Evolutionary conservation across 2,329 filamentous ascomycete genomes (phyloP).

Genomic region (Clonostachys chloroleuca): DNA sequence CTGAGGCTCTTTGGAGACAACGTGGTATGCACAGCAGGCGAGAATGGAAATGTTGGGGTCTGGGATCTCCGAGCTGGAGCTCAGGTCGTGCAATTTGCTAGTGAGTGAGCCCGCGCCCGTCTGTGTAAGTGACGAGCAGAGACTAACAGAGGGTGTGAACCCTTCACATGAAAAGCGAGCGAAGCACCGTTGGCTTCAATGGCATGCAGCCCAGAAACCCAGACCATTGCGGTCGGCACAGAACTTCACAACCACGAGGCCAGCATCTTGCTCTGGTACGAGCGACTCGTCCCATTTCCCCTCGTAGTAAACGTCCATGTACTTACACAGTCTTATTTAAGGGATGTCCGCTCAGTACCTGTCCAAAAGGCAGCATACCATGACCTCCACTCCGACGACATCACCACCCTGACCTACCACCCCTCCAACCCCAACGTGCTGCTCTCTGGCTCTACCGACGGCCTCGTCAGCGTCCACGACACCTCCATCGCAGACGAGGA

Average conservation of each 20-base stretch:
- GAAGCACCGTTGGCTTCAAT: conserved; percentile 57
- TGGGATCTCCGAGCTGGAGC: conserved; percentile 57
- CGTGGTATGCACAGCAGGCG: conserved; percentile 64
- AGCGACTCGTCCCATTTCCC: conserved; percentile 4
- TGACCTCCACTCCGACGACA: conserved; percentile 64
- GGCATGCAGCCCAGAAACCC: conserved; percentile 50
- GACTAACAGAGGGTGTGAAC: no score
- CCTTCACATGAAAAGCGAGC: conserved; percentile 24
- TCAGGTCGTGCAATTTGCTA: conserved; percentile 37
- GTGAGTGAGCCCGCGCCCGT: conserved; percentile 22
- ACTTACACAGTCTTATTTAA: conserved; percentile 14
- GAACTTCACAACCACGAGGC: conserved; percentile 63
- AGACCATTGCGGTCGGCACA: conserved; percentile 67
- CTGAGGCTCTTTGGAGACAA: conserved; percentile 50
- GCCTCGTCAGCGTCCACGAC: conserved; percentile 74
- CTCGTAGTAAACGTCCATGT: not conserved
- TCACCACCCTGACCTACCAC: conserved; percentile 57
- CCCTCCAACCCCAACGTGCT: conserved; percentile 56
- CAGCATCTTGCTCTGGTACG: conserved; percentile 56
- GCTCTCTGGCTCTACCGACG: conserved; percentile 75
- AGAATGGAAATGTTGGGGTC: conserved; percentile 62
- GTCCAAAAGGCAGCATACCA: conserved; percentile 49
- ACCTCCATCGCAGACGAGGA: conserved; percentile 68
- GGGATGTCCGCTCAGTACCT: conserved; percentile 52
- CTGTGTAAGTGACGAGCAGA: not conserved